A percentile compares a stretch with the other conserved stretches of the same genome.
phyloP scores from a whole-genome alignment of 768 basidiomycete species.

The Lanmaoa pseudosensibilis region DNA sequence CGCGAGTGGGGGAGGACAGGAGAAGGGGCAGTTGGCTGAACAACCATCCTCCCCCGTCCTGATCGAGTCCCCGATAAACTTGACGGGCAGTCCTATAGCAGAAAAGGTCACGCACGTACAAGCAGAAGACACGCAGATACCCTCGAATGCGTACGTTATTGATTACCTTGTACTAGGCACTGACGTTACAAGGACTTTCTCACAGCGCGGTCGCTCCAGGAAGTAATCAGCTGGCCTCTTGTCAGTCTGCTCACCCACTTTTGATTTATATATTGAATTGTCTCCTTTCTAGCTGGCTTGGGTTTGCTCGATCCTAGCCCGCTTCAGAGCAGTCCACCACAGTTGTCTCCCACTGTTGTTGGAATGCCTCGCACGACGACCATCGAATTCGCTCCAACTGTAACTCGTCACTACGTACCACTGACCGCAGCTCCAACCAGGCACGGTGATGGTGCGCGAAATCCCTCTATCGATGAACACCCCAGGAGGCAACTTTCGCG shows the following conservation, averaged over 20 bases:
- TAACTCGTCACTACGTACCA: constrained; percentile 29
- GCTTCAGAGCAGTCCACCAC: too few species aligned
- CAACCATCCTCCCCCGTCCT: constrained; percentile 5
- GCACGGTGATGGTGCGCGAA: constrained; percentile 15
- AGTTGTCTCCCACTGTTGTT: neutral
- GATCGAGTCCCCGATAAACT: neutral
- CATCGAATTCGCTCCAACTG: constrained; percentile 50
- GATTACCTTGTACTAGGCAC: neutral
- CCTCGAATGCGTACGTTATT: constrained; percentile 11
- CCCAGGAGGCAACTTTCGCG: constrained; percentile 9
- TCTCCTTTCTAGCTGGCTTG: constrained; percentile 10
- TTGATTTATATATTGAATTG: neutral
- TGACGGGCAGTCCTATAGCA: neutral
- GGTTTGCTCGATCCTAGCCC: constrained; percentile 5
- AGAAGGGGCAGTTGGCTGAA: neutral
- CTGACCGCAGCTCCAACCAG: constrained; percentile 32
- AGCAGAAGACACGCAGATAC: neutral
- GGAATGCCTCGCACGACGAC: constrained; percentile 45
- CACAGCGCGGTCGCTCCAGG: constrained; percentile 38
- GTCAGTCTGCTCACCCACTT: constrained; percentile 10
- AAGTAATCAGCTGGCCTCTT: neutral
- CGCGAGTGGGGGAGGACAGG: constrained; percentile 1
- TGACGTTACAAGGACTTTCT: constrained; percentile 18
- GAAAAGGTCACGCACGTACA: neutral
- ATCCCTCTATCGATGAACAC: constrained; percentile 5